A percentile compares a stretch with the other conserved stretches of the same genome.
phyloP scores from a whole-genome alignment of 2,329 filamentous ascomycete genomes.

The Macroventuria anomochaeta region DNA sequence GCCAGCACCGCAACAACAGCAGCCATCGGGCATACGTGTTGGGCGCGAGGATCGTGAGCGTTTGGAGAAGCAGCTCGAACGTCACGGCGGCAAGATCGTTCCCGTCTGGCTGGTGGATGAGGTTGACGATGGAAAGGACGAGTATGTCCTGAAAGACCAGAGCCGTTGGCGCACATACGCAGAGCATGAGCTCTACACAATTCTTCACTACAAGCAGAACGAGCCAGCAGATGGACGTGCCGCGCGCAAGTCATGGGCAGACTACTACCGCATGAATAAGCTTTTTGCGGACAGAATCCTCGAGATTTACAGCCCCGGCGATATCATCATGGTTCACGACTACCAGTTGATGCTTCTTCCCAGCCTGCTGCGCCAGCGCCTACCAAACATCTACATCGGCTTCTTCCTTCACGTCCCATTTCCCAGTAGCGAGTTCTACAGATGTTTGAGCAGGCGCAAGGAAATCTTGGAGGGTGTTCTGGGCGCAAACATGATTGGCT shows the following conservation, averaged over 20 bases:
- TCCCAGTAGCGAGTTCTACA: conserved; percentile 93
- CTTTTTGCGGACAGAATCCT: conserved; percentile 90
- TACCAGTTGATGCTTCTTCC: conserved; percentile 92
- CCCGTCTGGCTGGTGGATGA: conserved; percentile 91
- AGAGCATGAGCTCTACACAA: conserved; percentile 87
- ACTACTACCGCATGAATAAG: conserved; percentile 92
- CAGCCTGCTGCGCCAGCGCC: conserved; percentile 82
- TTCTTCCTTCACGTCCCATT: conserved; percentile 96
- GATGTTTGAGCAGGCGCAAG: conserved; percentile 85
- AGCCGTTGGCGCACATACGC: conserved; percentile 87
- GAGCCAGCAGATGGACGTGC: conserved; percentile 84
- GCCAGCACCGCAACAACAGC: conserved; percentile 63
- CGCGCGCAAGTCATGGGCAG: conserved; percentile 84
- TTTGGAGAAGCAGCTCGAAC: conserved; percentile 75
- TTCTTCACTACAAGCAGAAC: conserved; percentile 96
- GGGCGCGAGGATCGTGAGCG: conserved; percentile 71
- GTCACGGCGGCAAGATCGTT: conserved; percentile 77
- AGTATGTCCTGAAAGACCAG: conserved; percentile 79
- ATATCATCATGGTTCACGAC: conserved; percentile 91
- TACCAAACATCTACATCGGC: conserved; percentile 89
- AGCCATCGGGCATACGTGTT: conserved; percentile 73
- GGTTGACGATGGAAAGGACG: conserved; percentile 70
- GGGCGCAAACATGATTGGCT: conserved; percentile 90
- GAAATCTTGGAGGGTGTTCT: conserved; percentile 89
- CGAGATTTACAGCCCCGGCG: conserved; percentile 87